Conservation (phyloP, 2,329 filamentous ascomycete genomes). For the Aureobasidium sp. region DNA sequence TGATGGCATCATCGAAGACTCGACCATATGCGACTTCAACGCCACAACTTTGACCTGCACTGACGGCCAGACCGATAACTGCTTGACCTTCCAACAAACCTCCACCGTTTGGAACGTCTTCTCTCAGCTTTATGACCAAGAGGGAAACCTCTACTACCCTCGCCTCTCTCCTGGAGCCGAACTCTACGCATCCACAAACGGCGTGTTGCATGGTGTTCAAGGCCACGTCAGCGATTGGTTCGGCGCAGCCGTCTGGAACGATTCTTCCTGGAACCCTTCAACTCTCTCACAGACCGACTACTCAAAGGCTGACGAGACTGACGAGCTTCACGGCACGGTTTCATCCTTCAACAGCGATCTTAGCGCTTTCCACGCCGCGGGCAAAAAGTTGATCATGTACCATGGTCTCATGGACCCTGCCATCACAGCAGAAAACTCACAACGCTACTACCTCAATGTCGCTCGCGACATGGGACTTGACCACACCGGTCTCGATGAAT, state of each 20-base stretch:
- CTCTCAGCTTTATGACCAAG: conserved; percentile 35
- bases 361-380: conserved; percentile 32
- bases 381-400: conserved; percentile 41
- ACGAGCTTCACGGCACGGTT: conserved; percentile 31
- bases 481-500: conserved; percentile 31
- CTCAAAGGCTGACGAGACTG: conserved; percentile 30
- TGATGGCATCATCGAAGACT: conserved; percentile 45
- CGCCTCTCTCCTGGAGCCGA: conserved; percentile 46
- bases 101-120: conserved; percentile 39
- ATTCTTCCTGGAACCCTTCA: conserved; percentile 37
- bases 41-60: conserved; percentile 35
- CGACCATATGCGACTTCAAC: conserved; percentile 38
- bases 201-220: conserved; percentile 39
- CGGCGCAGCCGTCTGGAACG: conserved; percentile 43
- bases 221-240: conserved; percentile 44
- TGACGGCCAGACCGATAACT: conserved; percentile 31
- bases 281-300: conserved; percentile 37
- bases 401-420: conserved; percentile 38
- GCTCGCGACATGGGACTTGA: conserved; percentile 29
- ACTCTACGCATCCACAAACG: conserved; percentile 31
- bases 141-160: conserved; percentile 44
- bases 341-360: conserved; percentile 32
- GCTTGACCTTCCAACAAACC: conserved; percentile 40
- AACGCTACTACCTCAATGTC: conserved; percentile 45
- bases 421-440: conserved; percentile 40